Evolutionary conservation across 2,329 filamentous ascomycete genomes (phyloP), one percentile per base, ranked within the genome.

Genomic region (Amylocarpus encephaloides): DNA sequence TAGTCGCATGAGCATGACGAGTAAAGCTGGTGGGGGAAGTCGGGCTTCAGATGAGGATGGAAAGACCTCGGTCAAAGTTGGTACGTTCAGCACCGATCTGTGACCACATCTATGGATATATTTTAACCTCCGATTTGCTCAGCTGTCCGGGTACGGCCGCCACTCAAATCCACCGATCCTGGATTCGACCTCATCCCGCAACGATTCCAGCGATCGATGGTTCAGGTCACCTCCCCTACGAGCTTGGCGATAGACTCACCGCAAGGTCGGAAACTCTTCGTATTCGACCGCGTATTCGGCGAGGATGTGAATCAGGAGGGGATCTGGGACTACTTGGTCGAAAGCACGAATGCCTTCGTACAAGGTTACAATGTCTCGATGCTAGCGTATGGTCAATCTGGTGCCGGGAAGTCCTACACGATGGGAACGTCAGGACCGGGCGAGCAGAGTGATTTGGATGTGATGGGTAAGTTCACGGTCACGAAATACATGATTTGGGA

Each of bases 321-420:
- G 42, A 73, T 98, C 42, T 98, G 92, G 88, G 87, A 95, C 42
- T 98, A 98, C 64, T 75, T 98, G 43, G 82, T 82, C 55, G 93
- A 98, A 60, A 94, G 90, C 61, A 86, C 97, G 59, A 82, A 77
- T 61, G 88, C 91, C 2, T 98, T 98, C 62, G 74, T 93, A 1
- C 89, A 96, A 66, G 93, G 93, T 48, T 98, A 97, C 78, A 98
- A 98, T 80, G 93, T 98, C 51, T 98, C 93, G 3, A 82, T 98
- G 44, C 74, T 98, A 62, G 93, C 93, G 43, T 98, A 98, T 64
- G 93, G 93, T 59, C 93, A 98, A 73, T 98, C 93, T 26, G 93
- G 93, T 50, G 90, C 93, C 10, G 93, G 93, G 61, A 98, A 98
- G 72, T 97, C 92, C 2, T 97, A 95, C 67, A 98, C 93, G 0